Evolutionary conservation across 768 basidiomycete species (phyloP).

Genomic region (Sistotremastrum niveocremeum): DNA sequence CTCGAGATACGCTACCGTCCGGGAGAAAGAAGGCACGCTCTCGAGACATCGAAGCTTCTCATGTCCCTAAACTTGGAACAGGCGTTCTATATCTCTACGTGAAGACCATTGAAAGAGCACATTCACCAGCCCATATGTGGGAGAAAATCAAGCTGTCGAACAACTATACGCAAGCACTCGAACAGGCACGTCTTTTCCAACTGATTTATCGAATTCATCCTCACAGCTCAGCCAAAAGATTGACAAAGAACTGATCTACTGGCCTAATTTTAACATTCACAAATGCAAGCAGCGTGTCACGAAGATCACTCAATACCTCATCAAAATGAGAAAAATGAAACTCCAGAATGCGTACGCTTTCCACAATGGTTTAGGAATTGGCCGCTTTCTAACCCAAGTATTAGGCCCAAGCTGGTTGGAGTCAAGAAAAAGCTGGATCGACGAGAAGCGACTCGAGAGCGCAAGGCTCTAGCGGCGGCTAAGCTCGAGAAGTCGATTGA

Average conservation of each 20-base stretch:
- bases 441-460: slow-evolving; percentile 82
- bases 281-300: slow-evolving; percentile 99
- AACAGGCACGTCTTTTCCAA: slow-evolving; percentile 50
- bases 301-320: slow-evolving; percentile 97
- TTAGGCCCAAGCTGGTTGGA: slow-evolving; percentile 82
- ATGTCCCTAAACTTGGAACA: slow-evolving; percentile 13
- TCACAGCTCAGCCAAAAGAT: slow-evolving; percentile 38
- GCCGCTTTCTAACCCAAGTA: neutral
- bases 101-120: slow-evolving; percentile 96
- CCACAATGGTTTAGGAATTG: neutral
- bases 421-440: slow-evolving; percentile 96
- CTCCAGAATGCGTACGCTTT: slow-evolving; percentile 67
- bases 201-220: neutral
- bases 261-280: slow-evolving; percentile 95
- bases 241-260: slow-evolving; percentile 89
- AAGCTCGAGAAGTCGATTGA: slow-evolving; percentile 92
- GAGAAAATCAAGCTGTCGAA: slow-evolving; percentile 86
- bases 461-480: slow-evolving; percentile 91
- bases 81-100: slow-evolving; percentile 86
- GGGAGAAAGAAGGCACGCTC: slow-evolving; percentile 76
- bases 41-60: neutral
- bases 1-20: slow-evolving; percentile 93
- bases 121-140: slow-evolving; percentile 96
- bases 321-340: slow-evolving; percentile 90
- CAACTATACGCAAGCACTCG: slow-evolving; percentile 89